A percentile compares a stretch with the other conserved stretches of the same genome.
phyloP scores from a whole-genome alignment of 2,329 filamentous ascomycete species.

The Scedosporium apiospermum region DNA sequence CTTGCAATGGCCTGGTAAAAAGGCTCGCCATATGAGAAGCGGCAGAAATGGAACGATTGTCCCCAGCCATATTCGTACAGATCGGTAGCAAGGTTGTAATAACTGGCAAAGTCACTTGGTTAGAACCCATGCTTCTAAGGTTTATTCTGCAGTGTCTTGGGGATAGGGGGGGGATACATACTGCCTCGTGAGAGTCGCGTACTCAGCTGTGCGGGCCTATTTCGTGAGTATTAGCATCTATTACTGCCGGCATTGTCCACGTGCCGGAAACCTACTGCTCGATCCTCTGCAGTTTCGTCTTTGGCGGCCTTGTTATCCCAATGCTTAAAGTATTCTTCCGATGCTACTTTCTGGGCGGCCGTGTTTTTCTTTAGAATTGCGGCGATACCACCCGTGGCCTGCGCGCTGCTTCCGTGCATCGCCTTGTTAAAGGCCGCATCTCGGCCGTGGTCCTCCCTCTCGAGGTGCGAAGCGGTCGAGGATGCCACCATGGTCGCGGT shows the following conservation, averaged over 20 bases:
- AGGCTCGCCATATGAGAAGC: constrained; percentile 75
- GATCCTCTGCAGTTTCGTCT: constrained; percentile 72
- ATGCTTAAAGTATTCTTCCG: constrained; percentile 93
- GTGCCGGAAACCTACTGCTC: constrained; percentile 52
- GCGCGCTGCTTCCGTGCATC: constrained; percentile 65
- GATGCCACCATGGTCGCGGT: constrained; percentile 30
- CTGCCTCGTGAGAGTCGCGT: constrained; percentile 89
- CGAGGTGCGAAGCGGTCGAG: constrained; percentile 42
- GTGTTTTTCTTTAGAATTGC: constrained; percentile 80
- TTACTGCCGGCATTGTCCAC: neutral
- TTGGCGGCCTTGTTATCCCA: constrained; percentile 78
- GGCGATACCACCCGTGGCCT: constrained; percentile 61
- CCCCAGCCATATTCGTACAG: constrained; percentile 97
- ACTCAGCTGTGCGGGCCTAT: constrained; percentile 73
- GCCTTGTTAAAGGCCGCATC: constrained; percentile 89
- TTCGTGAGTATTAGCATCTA: neutral
- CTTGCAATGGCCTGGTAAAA: constrained; percentile 90
- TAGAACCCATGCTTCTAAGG: neutral
- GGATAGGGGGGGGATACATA: constrained; percentile 34
- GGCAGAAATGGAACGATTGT: constrained; percentile 94
- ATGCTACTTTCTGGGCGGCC: constrained; percentile 66
- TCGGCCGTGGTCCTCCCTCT: constrained; percentile 72
- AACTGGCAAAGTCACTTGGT: constrained; percentile 37
- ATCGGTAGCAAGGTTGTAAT: constrained; percentile 96
- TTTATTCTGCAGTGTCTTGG: constrained; percentile 10